Evolutionary conservation across 352 stramenopile genomes (phyloP), one percentile per base, ranked within the genome.

Genomic region (Peronospora farinosa): DNA sequence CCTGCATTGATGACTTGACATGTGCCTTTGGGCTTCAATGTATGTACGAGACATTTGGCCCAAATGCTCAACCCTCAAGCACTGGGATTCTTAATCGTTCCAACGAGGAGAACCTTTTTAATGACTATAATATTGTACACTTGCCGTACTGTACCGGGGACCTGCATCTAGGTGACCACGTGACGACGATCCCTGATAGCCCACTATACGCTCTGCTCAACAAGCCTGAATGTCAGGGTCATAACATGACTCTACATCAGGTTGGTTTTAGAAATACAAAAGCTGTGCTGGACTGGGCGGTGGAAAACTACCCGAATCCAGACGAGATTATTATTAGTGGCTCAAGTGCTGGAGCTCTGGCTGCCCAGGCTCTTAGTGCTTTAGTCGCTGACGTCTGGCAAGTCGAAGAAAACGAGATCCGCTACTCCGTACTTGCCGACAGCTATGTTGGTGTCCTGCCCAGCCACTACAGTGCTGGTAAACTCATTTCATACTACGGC

Each of bases 51-150:
- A 85, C 72, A 3, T 87, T 87, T 57, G 63, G 57, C 40, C 53
- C 61, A 36, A 84, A 82, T 44, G 77, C 74, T 23, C 47, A 33
- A 31, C 47, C 74, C 9, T 32, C 73, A 19, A 85, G 70, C 60
- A 59, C 60, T 2, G 77, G 74, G 2, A 45, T 88, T n/a, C 59
- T 88, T 30, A 82, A 86, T 59, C 72, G 68, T 30, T 72, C 73
- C 11, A 62, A 83, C 51, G 54, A 72, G 17, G 36, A 77, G n/a
- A 88, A 88, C 55, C 42, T 77, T n/a, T 86, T 86, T 43, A 78
- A 79, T 42, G 72, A 84, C 60, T 88, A 73, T 63, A 85, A 84
- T 60, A 85, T 86, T 37, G 72, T 88, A 12, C 72, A 85, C 60
- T 40, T 86, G 35, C 74, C 74, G 6, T 88, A 88, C 60, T 88